Percentiles rank a stretch among this genome's conserved stretches.
Evolutionary conservation across 202 grass and related monocot species (phyloP).

Genomic region (Carex sylvatica): DNA sequence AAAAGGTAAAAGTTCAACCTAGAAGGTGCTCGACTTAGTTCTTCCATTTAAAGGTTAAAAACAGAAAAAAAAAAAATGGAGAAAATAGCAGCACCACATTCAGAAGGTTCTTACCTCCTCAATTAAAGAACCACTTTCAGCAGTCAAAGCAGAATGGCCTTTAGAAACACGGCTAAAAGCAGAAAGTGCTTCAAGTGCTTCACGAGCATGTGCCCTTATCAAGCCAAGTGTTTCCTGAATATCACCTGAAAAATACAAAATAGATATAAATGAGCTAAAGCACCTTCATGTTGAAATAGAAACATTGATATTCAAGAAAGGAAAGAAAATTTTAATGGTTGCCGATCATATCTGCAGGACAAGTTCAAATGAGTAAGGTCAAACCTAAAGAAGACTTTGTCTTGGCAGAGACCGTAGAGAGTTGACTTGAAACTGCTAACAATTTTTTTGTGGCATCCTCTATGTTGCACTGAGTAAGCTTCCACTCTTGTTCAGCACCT

Average conservation of each 20-base stretch:
- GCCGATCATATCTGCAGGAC: neutral
- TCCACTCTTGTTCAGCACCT: conserved; percentile 94
- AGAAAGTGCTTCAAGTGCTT: conserved; percentile 67
- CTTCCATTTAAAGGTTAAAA: neutral
- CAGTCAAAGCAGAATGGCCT: conserved; percentile 81
- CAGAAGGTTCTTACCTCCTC: conserved; percentile 64
- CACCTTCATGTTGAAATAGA: conserved; percentile 15
- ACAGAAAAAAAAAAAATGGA: conserved; percentile 29
- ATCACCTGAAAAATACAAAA: conserved; percentile 52
- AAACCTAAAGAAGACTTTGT: conserved; percentile 81
- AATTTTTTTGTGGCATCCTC: conserved; percentile 73
- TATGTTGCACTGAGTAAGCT: conserved; percentile 72
- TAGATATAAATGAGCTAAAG: conserved; percentile 32
- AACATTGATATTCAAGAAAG: neutral
- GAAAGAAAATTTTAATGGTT: neutral
- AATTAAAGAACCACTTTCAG: conserved; percentile 91
- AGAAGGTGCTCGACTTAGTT: neutral
- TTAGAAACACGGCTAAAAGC: conserved; percentile 77
- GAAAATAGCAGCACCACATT: neutral
- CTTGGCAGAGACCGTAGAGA: conserved; percentile 59
- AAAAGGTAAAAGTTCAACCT: conserved; percentile 7
- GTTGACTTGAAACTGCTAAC: conserved; percentile 77
- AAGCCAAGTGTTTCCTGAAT: conserved; percentile 64
- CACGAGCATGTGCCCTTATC: conserved; percentile 54
- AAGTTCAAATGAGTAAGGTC: conserved; percentile 20